Base-by-base conservation (phyloP, 148 eudicot species). In the Camellia granthamiana region DNA sequence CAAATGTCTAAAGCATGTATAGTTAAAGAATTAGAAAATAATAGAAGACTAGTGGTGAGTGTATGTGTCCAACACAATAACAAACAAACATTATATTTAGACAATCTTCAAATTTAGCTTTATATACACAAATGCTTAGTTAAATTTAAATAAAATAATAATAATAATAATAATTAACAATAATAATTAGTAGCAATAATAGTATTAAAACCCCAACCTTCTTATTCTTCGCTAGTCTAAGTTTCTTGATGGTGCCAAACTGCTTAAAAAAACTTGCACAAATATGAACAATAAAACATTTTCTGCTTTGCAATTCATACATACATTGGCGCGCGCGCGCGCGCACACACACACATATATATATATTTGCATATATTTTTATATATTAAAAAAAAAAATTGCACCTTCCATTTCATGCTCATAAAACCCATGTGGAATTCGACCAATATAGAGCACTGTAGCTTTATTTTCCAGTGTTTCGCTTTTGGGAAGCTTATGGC, bases 351-450 rank as follows among this genome's bases (percentile, higher is more conserved):
- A 44, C 54, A 18, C 0, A 15, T 13, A 23, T 12, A 72, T 62
- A 38, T 7, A 19, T 43, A 0, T 23, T 23, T 23, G 23, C 23
- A 23, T 23, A 23, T 23, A 23, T 23, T 23, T 23, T 23, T 23
- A 23, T 23, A 23, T 23, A 23, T 23, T 23, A 23, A 23, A 23
- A 23, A 65, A 62, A 38, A 3, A 16, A 46, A 13, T 23, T 8
- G 23, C 46, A 95, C 99, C 97, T 86, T 86, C 90, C 97, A 93
- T 93, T 85, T 95, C 97, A 55, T 88, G 87, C 89, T 95, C 99
- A 67, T 93, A 93, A 72, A 95, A 95, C 4, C 99, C 99, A 80
- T 93, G 97, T 2, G 99, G 99, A 77, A 95, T 91, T 64, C 99
- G 89, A 30, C 97, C 97, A 61, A 95, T 89, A 76, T 92, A 95